phyloP scores from a whole-genome alignment of 495 filamentous ascomycete genomes.

The Hypomontagnella monticulosa region DNA sequence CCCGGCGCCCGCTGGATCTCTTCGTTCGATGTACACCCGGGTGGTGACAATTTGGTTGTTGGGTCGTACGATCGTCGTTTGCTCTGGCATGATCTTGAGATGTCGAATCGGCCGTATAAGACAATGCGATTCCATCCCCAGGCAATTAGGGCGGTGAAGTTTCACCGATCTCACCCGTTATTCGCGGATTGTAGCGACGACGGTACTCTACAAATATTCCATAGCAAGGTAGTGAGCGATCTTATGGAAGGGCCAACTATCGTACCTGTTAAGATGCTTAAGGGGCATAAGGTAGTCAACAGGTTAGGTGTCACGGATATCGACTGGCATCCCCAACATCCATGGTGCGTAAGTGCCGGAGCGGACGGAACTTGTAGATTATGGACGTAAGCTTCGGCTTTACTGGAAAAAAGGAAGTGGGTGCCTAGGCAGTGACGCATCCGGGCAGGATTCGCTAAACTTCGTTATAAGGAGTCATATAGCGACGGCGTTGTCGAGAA shows the following conservation, averaged over 20 bases:
- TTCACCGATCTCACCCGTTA: constrained; percentile 84
- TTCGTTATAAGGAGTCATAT: constrained; percentile 27
- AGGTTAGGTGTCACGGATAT: constrained; percentile 91
- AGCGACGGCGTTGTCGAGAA: constrained; percentile 38
- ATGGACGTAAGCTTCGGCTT: constrained; percentile 52
- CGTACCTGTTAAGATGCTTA: constrained; percentile 93
- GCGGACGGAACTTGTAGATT: constrained; percentile 80
- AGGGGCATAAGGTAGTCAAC: constrained; percentile 82
- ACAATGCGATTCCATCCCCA: constrained; percentile 92
- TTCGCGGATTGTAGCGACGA: constrained; percentile 96
- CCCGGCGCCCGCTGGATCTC: constrained; percentile 96
- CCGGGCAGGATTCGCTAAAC: constrained; percentile 18
- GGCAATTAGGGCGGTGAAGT: constrained; percentile 87
- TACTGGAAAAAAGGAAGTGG: constrained; percentile 2
- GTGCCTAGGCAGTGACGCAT: constrained; percentile 16
- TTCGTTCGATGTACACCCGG: constrained; percentile 89
- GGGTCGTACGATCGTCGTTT: constrained; percentile 93
- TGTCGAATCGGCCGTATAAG: constrained; percentile 90
- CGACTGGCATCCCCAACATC: constrained; percentile 92
- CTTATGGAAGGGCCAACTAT: constrained; percentile 95
- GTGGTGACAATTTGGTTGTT: constrained; percentile 91
- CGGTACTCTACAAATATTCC: constrained; percentile 93
- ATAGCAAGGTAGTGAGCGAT: constrained; percentile 92
- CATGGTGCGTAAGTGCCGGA: constrained; percentile 92
- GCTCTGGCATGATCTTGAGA: constrained; percentile 96